phyloP scores from a whole-genome alignment of 2,329 filamentous ascomycete genomes.

The Monosporascus cannonballus region DNA sequence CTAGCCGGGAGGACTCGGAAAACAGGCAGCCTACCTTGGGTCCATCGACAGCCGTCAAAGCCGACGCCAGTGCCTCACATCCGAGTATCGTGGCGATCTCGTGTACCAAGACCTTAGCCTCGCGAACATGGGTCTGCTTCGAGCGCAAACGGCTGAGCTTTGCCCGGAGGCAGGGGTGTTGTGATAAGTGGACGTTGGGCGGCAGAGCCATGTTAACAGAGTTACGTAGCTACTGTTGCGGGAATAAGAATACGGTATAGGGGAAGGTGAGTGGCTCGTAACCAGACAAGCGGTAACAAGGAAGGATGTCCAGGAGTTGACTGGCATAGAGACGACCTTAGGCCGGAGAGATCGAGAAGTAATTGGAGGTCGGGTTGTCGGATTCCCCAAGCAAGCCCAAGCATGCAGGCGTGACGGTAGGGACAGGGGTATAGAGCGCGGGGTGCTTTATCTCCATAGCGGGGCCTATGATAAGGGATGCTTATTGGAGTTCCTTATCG shows the following conservation, averaged over 20 bases:
- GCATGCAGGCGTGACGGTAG: too few species aligned
- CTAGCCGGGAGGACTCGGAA: neutral
- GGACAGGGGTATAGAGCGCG: too few species aligned
- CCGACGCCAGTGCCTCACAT: conserved; percentile 69
- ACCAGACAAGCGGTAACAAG: too few species aligned
- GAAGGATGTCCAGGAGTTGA: too few species aligned
- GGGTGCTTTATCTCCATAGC: neutral
- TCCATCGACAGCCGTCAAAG: conserved; percentile 49
- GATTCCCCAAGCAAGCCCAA: too few species aligned
- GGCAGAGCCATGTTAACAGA: conserved; percentile 35
- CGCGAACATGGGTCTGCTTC: conserved; percentile 58
- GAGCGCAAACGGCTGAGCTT: conserved; percentile 90
- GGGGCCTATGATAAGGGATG: neutral
- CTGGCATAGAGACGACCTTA: too few species aligned
- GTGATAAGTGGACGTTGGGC: conserved; percentile 68
- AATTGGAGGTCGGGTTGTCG: too few species aligned
- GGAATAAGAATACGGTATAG: too few species aligned
- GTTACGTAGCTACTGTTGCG: too few species aligned
- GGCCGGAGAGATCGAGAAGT: too few species aligned
- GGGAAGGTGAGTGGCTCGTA: too few species aligned
- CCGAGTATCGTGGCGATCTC: conserved; percentile 81
- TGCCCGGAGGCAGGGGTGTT: conserved; percentile 77
- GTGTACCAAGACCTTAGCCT: conserved; percentile 76
- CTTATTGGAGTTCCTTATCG: neutral
- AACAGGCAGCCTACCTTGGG: conserved; percentile 51